Percentiles rank a stretch among this genome's conserved stretches.
These are phyloP conservation scores for Mimosa pudica DNA, from an alignment of 306 rosid genomes.

Conservation along the genomic window DNA sequence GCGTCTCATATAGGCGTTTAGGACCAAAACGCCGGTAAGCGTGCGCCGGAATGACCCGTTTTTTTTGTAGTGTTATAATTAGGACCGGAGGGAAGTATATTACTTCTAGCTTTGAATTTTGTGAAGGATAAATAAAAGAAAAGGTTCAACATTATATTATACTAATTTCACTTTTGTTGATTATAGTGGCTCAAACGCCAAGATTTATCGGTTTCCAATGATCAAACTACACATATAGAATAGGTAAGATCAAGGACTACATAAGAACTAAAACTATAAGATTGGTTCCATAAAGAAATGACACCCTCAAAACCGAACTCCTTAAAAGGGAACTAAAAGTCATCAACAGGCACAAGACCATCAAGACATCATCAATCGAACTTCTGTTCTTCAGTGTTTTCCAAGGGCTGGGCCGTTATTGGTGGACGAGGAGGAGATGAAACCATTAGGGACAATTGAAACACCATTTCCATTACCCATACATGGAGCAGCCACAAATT, in stretches of 20 bases:
- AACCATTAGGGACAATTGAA: conserved; percentile 45
- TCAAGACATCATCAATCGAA: neutral
- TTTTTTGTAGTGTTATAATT: too few relatives aligned
- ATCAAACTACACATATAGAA: neutral
- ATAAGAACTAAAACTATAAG: conserved; percentile 23
- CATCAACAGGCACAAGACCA: conserved; percentile 31
- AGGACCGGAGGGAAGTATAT: too few relatives aligned
- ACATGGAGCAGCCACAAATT: conserved; percentile 50
- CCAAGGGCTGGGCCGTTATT: conserved; percentile 52
- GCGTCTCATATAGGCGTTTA: too few relatives aligned
- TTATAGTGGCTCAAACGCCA: conserved; percentile 24
- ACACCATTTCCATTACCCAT: conserved; percentile 31
- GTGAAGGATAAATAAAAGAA: conserved; percentile 1
- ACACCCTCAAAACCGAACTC: neutral
- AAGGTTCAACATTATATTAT: conserved; percentile 5
- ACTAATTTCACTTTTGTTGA: neutral
- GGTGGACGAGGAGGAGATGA: conserved; percentile 51
- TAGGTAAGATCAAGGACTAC: neutral
- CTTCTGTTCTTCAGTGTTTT: conserved; percentile 52
- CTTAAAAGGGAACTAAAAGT: conserved; percentile 17
- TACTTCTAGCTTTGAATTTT: conserved; percentile 9
- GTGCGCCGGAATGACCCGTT: too few relatives aligned
- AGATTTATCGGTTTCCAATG: conserved; percentile 21
- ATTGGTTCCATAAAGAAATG: conserved; percentile 10
- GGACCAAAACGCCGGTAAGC: too few relatives aligned